Base-by-base conservation (phyloP, 352 stramenopile species). In the Stephanocyclus meneghinianus region DNA sequence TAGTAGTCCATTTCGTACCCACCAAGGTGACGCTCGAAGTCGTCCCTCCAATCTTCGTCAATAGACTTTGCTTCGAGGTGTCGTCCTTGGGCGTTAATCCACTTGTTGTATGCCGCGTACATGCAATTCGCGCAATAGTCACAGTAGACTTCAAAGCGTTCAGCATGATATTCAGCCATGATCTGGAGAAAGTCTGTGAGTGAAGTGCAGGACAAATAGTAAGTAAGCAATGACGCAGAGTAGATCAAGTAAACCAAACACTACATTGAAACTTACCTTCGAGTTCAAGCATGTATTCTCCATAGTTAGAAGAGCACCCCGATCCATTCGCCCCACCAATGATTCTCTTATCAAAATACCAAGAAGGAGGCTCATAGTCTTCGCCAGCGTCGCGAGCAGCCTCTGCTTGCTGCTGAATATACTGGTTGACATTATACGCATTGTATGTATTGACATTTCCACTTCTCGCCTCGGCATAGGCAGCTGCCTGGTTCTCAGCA, bases 61-160 rank as follows among this genome's bases (percentile, higher is more conserved):
- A 56, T 68, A 21, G 37, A 40, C 15, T 68, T 57, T 6, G 50
- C 60, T 21, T 69, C 48, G 21, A 74, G 72, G 5, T 85, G 15
- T 29, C 75, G 55, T 29, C 45, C 51, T 26, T 76, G 64, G 18
- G n/a, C 21, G 2, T 68, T 68, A 10, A 75, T 30, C 70, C 71
- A 84, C 18, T 76, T 32, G 29, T 78, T 35, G 63, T 85, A 83
- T 1, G 74, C 74, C 13, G 71, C 63, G 5, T 79, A 75, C 59
- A 85, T 83, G 51, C 81, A 90, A 10, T 76, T 71, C 2, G 85
- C 55, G 82, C 87, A 92, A 69, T 90, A 92, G 7, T 86, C 67
- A 55, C 78, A 80, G 56, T 86, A 88, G 13, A 74, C 73, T 42
- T 84, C 66, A 55, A 74, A 76, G 11, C 76, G 53, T 7, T 77